A percentile compares a stretch with the other conserved stretches of the same genome.
These are phyloP conservation scores for Rhynchospora tenuis DNA, from an alignment of 176 grass and related monocot species.

Conservation along the genomic window DNA sequence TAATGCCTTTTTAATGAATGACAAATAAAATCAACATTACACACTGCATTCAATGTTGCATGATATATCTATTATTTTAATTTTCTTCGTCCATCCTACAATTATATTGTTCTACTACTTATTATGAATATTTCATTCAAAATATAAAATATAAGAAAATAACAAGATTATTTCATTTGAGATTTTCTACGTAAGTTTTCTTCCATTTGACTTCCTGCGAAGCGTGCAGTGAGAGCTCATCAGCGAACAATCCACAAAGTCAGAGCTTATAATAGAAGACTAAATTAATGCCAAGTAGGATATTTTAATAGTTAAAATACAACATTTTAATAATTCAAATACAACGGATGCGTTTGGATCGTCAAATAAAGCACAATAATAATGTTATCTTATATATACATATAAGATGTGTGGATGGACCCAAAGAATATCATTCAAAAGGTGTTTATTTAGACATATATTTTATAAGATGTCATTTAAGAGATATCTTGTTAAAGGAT, in stretches of 20 bases:
- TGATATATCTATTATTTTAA: neutral
- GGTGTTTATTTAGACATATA: too few species aligned
- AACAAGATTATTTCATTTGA: neutral
- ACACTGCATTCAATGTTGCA: neutral
- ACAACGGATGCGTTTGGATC: neutral
- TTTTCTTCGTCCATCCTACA: neutral
- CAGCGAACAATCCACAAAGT: neutral
- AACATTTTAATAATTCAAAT: neutral
- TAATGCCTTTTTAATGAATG: neutral
- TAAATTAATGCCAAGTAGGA: neutral
- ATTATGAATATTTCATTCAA: neutral
- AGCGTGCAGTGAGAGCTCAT: neutral
- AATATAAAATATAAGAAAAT: neutral
- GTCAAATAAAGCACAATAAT: too few species aligned
- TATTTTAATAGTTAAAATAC: neutral
- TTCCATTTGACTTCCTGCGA: neutral
- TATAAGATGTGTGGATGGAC: too few species aligned
- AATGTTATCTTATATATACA: too few species aligned
- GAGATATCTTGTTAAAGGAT: too few species aligned
- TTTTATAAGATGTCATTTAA: too few species aligned
- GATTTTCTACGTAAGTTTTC: neutral
- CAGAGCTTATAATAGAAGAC: neutral
- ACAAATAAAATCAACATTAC: neutral
- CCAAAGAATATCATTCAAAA: too few species aligned
- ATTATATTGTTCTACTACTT: neutral